Evolutionary conservation across 2,329 filamentous ascomycete genomes (phyloP), one percentile per base, ranked within the genome.

Genomic region (Monosporascus sp.): DNA sequence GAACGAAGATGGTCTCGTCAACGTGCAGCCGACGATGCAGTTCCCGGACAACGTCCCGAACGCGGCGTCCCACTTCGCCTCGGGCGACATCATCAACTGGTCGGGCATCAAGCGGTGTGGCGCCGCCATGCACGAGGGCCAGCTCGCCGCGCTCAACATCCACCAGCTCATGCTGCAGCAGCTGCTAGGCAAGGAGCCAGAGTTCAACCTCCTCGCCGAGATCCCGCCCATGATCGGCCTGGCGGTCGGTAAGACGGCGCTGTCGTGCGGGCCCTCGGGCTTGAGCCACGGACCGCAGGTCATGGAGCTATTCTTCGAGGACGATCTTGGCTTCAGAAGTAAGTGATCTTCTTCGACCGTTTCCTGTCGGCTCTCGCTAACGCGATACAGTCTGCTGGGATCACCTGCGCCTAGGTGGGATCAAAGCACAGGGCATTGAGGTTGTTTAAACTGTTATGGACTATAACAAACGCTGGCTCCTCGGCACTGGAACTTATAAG

Each of bases 41-140:
- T 20, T 58, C 36, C 48, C 51, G 4, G 88, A 66, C 68, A 75
- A 70, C 0, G 73, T 81, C 0, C 75, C 83, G 5, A 86, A 89
- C 57, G 69, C 80, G 14, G 70, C 73, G 0, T 69, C 70, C 27
- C 88, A 92, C 67, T 88, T 86, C 62, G 87, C 84, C 14, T 76
- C 82, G 24, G 89, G 89, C 17, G 89, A 93, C 64, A 73, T 88
- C 17, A 80, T 79, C 34, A 72, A 75, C 47, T 92, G 89, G 88
- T 80, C 85, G 0, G 88, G 88, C 44, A 90, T 93, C 72, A 92
- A 90, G 74, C 85, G 89, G 45, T 89, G 85, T 61, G 88, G 89
- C 24, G 81, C 77, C 17, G 89, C 89, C 36, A 89, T 92, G 79
- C 81, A 88, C 63, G 84, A 85, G 75, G 89, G 88, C 38, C 81